Base-by-base conservation (phyloP, 1,284 basidiomycete genomes). In the Trichosporon asahii region DNA sequence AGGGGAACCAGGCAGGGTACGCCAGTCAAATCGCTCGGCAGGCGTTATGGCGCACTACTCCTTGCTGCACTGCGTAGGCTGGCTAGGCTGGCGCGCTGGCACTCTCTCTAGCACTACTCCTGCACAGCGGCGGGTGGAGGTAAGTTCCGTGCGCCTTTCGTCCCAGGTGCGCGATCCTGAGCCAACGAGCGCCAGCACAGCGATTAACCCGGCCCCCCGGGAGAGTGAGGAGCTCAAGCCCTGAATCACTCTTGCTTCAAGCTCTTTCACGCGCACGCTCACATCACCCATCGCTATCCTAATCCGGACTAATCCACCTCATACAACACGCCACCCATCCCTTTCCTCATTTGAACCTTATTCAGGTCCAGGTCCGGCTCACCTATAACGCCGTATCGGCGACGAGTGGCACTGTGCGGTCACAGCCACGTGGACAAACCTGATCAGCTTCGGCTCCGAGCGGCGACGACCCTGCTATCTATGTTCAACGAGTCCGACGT, bases 271-370 rank as follows among this genome's bases (percentile, higher is more conserved):
- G 25, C 25, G 55, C 55, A 14, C 27, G 27, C 27, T 31, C 18
- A 31, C n/a, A 7, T 18, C 27, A 5, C 57, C 33, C 57, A 9
- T 5, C 2, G 7, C 12, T 31, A 31, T 31, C 29, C 29, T 23
- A 61, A 33, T 61, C 29, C 27, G 27, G 27, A 4, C 18, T 31
- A 61, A 31, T 31, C 27, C 29, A 18, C 57, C 27, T 15, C 33
- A 31, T 31, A 61, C 57, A 23, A 25, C 49, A 18, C 21, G 49
- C 49, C 49, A 53, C 21, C 25, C 49, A 8, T 53, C 21, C 57
- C 57, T 61, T 61, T n/a, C 18, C 15, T 18, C 29, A 31, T 61
- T 31, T 31, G 29, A 61, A 61, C 57, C 57, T 61, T 61, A 61
- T 31, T 31, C 27, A 61, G 27, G 57, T n/a, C 57, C 57, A 31